phyloP scores from a whole-genome alignment of 768 basidiomycete genomes.

The Mycena albidolilacea region DNA sequence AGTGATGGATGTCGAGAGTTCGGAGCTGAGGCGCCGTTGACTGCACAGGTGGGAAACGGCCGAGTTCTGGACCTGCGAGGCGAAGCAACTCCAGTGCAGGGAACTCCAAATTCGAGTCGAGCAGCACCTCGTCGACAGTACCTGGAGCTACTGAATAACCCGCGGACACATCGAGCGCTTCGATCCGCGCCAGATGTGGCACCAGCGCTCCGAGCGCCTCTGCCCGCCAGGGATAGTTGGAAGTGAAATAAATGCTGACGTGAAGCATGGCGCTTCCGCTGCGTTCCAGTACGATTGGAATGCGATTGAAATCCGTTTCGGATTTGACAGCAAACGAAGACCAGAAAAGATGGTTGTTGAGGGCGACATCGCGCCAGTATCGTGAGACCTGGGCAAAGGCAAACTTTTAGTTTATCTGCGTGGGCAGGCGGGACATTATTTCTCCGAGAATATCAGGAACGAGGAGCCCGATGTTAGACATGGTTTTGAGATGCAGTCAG shows the following conservation, averaged over 20 bases:
- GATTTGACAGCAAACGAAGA: conserved; percentile 4
- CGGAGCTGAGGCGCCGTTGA: conserved; percentile 13
- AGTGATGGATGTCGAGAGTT: not conserved
- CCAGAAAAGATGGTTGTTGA: conserved; percentile 8
- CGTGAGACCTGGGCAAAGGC: conserved; percentile 6
- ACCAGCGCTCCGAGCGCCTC: not conserved
- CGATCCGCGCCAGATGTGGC: conserved; percentile 3
- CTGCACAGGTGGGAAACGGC: not conserved
- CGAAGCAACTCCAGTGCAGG: not conserved
- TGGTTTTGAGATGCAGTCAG: not conserved
- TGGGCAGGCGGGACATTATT: not conserved
- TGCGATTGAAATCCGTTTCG: not conserved
- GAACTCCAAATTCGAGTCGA: conserved; percentile 1
- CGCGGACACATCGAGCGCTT: conserved; percentile 2
- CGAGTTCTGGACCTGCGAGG: not conserved
- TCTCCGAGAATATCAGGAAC: not conserved
- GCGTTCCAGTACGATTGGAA: conserved; percentile 6
- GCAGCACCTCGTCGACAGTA: not conserved
- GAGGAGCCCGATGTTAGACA: not conserved
- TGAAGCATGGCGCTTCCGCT: conserved; percentile 7
- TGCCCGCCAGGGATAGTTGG: not conserved
- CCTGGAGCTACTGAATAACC: not conserved
- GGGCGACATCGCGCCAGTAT: not conserved
- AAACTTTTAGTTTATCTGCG: conserved; percentile 1
- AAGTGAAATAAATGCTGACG: not conserved